A percentile compares a stretch with the other conserved stretches of the same genome.
Evolutionary conservation across 176 grass and related monocot genomes (phyloP).

Genomic region (Leersia perrieri): DNA sequence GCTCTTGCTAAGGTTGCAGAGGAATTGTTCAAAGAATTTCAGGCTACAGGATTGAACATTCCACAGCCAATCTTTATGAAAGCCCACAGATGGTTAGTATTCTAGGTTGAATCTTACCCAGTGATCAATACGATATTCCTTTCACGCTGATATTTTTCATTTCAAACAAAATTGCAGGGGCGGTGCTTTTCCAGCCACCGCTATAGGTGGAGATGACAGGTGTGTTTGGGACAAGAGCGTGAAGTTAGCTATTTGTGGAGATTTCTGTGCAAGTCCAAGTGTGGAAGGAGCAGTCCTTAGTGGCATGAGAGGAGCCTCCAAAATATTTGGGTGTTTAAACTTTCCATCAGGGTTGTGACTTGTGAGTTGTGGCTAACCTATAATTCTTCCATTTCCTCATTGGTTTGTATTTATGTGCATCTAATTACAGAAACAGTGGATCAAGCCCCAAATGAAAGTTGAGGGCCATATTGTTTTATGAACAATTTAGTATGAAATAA

Average conservation of each 20-base stretch:
- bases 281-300: slow-evolving; percentile 85
- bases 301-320: slow-evolving; percentile 68
- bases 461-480: slow-evolving; percentile 23
- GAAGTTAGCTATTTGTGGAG: slow-evolving; percentile 79
- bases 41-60: slow-evolving; percentile 59
- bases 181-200: slow-evolving; percentile 60
- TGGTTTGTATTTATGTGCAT: slow-evolving; percentile 9
- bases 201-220: slow-evolving; percentile 64
- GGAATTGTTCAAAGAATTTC: slow-evolving; percentile 82
- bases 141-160: slow-evolving; percentile 1
- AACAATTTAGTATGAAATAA: slow-evolving; percentile 24
- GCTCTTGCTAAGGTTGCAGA: slow-evolving; percentile 73
- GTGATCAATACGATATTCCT: neutral
- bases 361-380: slow-evolving; percentile 34
- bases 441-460: neutral
- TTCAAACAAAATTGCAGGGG: slow-evolving; percentile 51
- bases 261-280: slow-evolving; percentile 75
- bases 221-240: slow-evolving; percentile 73
- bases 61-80: slow-evolving; percentile 83
- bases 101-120: slow-evolving; percentile 18
- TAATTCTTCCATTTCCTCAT: neutral
- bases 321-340: slow-evolving; percentile 68
- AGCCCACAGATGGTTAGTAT: slow-evolving; percentile 91
- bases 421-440: slow-evolving; percentile 12
- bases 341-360: slow-evolving; percentile 53